Evolutionary conservation across 805 yeast genomes (phyloP).

Genomic region (Candida qinlingensis): DNA sequence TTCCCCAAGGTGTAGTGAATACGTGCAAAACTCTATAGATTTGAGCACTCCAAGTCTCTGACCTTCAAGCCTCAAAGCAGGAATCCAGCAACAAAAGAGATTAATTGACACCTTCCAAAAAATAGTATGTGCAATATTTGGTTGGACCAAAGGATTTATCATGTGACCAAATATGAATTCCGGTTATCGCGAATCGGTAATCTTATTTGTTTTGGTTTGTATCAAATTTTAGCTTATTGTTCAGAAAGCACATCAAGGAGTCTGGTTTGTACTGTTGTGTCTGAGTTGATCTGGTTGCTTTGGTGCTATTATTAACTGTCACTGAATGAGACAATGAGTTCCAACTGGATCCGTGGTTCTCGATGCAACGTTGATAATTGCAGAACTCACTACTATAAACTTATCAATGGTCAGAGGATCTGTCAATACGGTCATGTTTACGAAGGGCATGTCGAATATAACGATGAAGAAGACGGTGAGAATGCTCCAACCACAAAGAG

Average conservation of each 20-base stretch:
- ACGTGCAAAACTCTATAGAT: background rate
- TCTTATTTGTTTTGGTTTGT: too few species aligned
- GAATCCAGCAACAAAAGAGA: constrained; percentile 6
- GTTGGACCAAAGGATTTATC: too few species aligned
- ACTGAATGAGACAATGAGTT: constrained; percentile 17
- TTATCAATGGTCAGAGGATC: constrained; percentile 70
- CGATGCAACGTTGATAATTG: constrained; percentile 91
- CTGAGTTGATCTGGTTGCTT: too few species aligned
- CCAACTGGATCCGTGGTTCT: constrained; percentile 53
- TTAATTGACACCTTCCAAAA: too few species aligned
- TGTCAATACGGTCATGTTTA: constrained; percentile 91
- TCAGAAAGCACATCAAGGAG: too few species aligned
- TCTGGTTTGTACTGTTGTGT: too few species aligned
- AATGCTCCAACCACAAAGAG: background rate
- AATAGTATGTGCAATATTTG: too few species aligned
- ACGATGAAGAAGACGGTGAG: constrained; percentile 69
- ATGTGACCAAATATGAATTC: too few species aligned
- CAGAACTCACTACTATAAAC: constrained; percentile 67
- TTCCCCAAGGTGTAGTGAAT: constrained; percentile 2
- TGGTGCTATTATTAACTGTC: too few species aligned
- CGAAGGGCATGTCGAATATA: constrained; percentile 72
- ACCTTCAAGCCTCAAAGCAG: constrained; percentile 14
- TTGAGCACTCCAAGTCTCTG: too few species aligned
- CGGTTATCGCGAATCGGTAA: too few species aligned
- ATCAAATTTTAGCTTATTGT: too few species aligned